Percentiles rank a stretch among this genome's conserved stretches.
Conservation (phyloP, 1,284 basidiomycete species). For the Rhodotorula sp. region DNA sequence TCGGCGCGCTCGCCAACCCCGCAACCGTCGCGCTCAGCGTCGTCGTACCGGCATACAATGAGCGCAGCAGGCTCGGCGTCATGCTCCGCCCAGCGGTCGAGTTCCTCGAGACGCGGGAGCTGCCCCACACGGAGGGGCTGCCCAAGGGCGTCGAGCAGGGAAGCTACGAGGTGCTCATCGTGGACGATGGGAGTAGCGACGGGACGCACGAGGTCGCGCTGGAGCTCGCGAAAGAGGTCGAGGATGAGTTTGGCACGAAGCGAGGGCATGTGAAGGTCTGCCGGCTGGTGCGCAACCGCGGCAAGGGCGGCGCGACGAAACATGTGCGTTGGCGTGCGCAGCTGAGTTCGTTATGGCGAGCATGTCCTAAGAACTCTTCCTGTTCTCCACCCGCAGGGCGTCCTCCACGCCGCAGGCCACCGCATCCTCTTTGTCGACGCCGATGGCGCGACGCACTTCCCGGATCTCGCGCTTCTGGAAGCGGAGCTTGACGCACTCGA, state of each 20-base stretch:
- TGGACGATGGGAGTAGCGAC: conserved; percentile 87
- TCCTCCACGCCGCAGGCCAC: conserved; percentile 74
- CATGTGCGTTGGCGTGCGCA: conserved; percentile 59
- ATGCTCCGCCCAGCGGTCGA: conserved; percentile 75
- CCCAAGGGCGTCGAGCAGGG: conserved; percentile 16
- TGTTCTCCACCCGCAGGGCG: conserved; percentile 55
- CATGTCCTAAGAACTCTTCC: no score
- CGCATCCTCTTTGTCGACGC: conserved; percentile 90
- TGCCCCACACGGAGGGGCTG: neutral
- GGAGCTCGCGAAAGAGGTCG: conserved; percentile 62
- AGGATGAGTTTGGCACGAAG: conserved; percentile 50
- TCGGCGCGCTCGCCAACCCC: conserved; percentile 50
- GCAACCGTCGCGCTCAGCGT: conserved; percentile 61
- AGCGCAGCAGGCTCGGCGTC: conserved; percentile 70
- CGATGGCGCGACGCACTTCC: conserved; percentile 84
- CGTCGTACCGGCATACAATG: conserved; percentile 89
- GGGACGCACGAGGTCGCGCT: conserved; percentile 69
- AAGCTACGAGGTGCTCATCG: conserved; percentile 73
- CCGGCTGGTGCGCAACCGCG: conserved; percentile 74
- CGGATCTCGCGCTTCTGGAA: conserved; percentile 75
- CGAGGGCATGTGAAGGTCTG: conserved; percentile 68
- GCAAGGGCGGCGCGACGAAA: conserved; percentile 88
- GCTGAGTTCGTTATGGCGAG: neutral
- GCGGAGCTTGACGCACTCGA: conserved; percentile 65
- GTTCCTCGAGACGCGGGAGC: conserved; percentile 58